Conservation (phyloP, 2,329 filamentous ascomycete genomes). For the Amauroascus verrucosus region DNA sequence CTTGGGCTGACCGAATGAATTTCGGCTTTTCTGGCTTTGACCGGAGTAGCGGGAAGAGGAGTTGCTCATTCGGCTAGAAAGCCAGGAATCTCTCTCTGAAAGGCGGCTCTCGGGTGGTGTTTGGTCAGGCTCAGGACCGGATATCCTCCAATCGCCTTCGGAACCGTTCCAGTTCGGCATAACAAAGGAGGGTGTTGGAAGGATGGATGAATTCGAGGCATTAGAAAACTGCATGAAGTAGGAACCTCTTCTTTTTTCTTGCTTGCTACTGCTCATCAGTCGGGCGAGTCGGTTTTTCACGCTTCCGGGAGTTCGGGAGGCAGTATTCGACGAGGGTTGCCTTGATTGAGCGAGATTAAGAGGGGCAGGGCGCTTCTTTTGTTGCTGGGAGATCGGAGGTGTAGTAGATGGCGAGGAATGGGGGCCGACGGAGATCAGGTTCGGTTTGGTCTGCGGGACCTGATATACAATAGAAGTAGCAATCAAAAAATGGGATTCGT, state of each 20-base stretch:
- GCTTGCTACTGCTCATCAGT: conserved; percentile 10
- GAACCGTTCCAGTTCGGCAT: conserved; percentile 6
- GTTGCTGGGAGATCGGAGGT: conserved; percentile 6
- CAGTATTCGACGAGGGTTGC: not conserved
- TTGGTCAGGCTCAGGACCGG: conserved; percentile 2
- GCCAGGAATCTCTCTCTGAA: not conserved
- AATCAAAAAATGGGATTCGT: conserved; percentile 14
- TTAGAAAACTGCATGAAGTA: conserved; percentile 3
- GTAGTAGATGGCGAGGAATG: conserved; percentile 1
- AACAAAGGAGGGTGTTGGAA: conserved; percentile 7
- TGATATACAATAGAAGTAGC: conserved; percentile 17
- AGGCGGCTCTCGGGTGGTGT: not conserved
- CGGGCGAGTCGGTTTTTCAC: conserved; percentile 11
- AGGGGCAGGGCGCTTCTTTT: conserved; percentile 10
- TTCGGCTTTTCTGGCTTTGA: conserved; percentile 3
- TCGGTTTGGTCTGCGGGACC: conserved; percentile 15
- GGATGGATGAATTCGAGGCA: conserved; percentile 4
- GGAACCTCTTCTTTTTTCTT: conserved; percentile 12
- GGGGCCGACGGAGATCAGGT: conserved; percentile 16
- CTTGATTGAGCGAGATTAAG: conserved; percentile 1
- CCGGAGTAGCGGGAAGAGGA: not conserved
- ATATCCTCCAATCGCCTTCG: not conserved
- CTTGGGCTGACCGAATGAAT: not conserved
- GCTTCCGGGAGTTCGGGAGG: conserved; percentile 1
- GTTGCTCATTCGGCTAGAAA: not conserved